Conservation (phyloP, 2,329 filamentous ascomycete species). For the Penicillium sp. region DNA sequence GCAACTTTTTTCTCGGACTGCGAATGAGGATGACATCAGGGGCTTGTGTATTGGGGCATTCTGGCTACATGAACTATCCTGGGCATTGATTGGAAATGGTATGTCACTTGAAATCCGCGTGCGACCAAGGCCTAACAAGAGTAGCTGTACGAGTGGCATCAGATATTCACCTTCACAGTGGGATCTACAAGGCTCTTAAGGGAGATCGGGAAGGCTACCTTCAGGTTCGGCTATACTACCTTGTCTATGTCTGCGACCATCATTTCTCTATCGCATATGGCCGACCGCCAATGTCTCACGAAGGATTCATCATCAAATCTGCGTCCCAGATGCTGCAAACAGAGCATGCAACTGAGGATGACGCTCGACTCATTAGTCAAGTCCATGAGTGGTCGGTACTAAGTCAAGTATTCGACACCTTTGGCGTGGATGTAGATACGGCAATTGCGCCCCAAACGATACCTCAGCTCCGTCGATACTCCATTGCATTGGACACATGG, state of each 20-base stretch:
- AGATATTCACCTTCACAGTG: constrained; percentile 25
- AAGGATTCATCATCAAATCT: constrained; percentile 32
- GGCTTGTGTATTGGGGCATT: constrained; percentile 52
- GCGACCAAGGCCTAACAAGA: background rate
- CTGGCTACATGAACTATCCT: constrained; percentile 49
- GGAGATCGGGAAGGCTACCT: constrained; percentile 23
- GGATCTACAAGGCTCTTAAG: constrained; percentile 23
- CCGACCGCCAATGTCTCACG: constrained; percentile 36
- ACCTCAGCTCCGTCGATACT: constrained; percentile 20
- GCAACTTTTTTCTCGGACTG: constrained; percentile 46
- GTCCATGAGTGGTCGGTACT: constrained; percentile 35
- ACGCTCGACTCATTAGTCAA: constrained; percentile 36
- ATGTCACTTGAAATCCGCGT: background rate
- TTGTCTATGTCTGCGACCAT: constrained; percentile 41
- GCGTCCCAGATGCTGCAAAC: constrained; percentile 24
- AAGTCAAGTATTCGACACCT: constrained; percentile 33
- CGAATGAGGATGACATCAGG: constrained; percentile 46
- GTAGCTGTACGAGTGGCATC: constrained; percentile 24
- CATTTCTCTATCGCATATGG: constrained; percentile 41
- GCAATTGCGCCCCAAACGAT: constrained; percentile 15
- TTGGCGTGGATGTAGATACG: constrained; percentile 34
- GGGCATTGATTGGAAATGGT: constrained; percentile 20
- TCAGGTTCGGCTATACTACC: constrained; percentile 32
- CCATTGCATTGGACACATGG: constrained; percentile 22
- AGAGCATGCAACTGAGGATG: constrained; percentile 32